These are phyloP conservation scores for Calvatia gigantea DNA, from an alignment of 768 basidiomycete genomes.

Conservation along the genomic window DNA sequence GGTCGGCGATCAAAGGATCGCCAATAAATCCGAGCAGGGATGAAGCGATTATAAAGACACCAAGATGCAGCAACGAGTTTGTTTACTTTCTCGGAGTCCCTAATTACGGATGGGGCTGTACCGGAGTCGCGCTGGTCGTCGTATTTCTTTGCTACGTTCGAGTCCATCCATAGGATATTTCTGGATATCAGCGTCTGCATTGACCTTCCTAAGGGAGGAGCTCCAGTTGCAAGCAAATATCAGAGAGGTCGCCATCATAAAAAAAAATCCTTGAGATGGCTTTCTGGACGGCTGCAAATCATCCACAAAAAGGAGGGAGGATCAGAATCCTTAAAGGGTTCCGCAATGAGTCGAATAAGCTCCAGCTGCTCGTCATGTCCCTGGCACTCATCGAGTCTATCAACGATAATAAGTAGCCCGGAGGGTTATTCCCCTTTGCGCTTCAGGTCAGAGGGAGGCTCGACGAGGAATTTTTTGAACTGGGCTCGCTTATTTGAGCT, in stretches of 20 bases:
- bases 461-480: too few relatives aligned
- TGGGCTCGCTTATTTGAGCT: too few relatives aligned
- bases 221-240: neutral
- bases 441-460: too few relatives aligned
- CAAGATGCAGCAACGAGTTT: constrained; percentile 8
- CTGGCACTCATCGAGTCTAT: too few relatives aligned
- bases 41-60: constrained; percentile 11
- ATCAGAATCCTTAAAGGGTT: too few relatives aligned
- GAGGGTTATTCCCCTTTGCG: too few relatives aligned
- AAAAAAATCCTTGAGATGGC: constrained; percentile 1
- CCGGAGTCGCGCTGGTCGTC: too few relatives aligned
- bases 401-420: too few relatives aligned
- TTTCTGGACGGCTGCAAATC: constrained; percentile 14
- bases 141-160: neutral
- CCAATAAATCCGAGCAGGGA: constrained; percentile 7
- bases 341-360: too few relatives aligned
- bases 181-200: neutral
- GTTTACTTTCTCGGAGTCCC: neutral
- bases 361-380: too few relatives aligned
- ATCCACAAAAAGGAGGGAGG: constrained; percentile 7
- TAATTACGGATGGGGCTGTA: fast-evolving
- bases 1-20: constrained; percentile 8
- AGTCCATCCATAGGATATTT: neutral
- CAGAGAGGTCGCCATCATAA: neutral
- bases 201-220: neutral